Base-by-base conservation (phyloP, 371 early-diverging fungal species). In the Mortierella sp. region DNA sequence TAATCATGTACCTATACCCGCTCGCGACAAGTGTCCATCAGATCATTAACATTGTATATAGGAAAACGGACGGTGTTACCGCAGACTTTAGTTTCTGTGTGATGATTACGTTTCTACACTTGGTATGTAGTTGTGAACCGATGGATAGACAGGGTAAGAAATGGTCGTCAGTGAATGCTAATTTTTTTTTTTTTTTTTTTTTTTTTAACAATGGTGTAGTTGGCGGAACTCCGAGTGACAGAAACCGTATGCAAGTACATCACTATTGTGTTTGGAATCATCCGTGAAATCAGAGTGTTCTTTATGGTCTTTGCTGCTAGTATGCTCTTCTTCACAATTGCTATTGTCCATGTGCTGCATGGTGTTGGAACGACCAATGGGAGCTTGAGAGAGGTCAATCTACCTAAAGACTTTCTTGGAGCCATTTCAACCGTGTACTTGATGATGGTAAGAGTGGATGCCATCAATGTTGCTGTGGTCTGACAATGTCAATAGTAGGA, bases 401-500 rank as follows among this genome's bases (percentile, higher is more conserved):
- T 37, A 37, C 62, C 75, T 1, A 7, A 11, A 1, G 6, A 66
- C 16, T 62, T 70, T 21, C 25, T 53, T 15, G 52, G 57, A 18
- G 70, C 69, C 9, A 2, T 75, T 4, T 69, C 75, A 2, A 47
- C 66, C 9, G 69, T 70, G 6, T 75, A 75, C 26, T 69, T 75
- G 50, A 62, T 75, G 48, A 69, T 75, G 70, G 75, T 75, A 66
- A 57, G 57, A 23, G 5, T 37, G 37, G 9, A 37, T 3, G 37
- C 5, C 9, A 5, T 37, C 9, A 9, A n/a, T n/a, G n/a, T n/a
- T 37, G 37, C 37, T 37, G 5, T 37, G 37, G 37, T 5, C 37
- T 37, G 37, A 37, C 37, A 37, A 5, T 37, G 37, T 37, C 9
- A 37, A 37, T 9, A 37, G 37, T 37, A 5, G 9, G 37, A 9